phyloP scores from a whole-genome alignment of 345 rosid species.

The Kernera saxatilis region DNA sequence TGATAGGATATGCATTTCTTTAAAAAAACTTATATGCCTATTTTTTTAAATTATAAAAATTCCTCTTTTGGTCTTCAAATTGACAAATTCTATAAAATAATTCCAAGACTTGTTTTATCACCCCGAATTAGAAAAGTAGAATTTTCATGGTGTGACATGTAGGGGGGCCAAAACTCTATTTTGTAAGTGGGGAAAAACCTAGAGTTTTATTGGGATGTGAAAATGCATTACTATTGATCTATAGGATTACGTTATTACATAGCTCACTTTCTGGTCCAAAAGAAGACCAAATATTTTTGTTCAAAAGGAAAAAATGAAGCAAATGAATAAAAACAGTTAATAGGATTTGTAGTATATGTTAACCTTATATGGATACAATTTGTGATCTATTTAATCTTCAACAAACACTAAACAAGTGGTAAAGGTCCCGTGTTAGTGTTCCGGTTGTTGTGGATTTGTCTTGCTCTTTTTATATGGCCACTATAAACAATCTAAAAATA shows the following conservation, averaged over 20 bases:
- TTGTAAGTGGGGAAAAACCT: conserved; percentile 1
- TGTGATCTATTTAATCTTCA: neutral
- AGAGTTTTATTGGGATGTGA: conserved; percentile 4
- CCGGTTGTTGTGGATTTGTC: neutral
- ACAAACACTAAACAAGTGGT: neutral
- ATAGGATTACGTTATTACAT: neutral
- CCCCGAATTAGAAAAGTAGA: neutral
- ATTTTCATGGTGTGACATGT: conserved; percentile 12
- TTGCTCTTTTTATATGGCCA: no score
- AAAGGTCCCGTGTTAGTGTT: neutral
- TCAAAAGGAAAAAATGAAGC: neutral
- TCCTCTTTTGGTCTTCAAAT: neutral
- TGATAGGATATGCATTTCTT: neutral
- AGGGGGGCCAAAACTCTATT: neutral
- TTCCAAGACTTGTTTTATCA: neutral
- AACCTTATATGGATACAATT: neutral
- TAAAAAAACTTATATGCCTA: neutral
- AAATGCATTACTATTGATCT: neutral
- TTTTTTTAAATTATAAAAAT: neutral
- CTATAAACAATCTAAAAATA: no score
- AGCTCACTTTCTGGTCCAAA: neutral
- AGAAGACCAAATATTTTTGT: neutral
- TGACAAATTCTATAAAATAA: neutral
- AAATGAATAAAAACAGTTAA: neutral
- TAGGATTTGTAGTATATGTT: neutral